Base-by-base conservation (phyloP, 495 filamentous ascomycete genomes). In the Penicillium arizonense region DNA sequence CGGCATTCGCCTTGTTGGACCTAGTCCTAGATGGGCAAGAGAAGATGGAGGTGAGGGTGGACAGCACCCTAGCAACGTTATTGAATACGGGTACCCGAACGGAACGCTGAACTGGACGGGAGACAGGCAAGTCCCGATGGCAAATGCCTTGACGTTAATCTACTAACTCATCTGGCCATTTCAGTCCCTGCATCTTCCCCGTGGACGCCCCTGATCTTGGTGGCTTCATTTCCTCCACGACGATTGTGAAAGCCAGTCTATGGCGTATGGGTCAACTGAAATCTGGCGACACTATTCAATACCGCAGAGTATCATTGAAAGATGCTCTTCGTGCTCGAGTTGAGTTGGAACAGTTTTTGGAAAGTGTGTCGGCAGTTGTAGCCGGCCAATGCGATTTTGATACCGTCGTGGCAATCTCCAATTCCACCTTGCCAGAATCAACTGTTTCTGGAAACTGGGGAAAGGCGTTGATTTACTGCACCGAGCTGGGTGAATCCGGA, bases 211-310 rank as follows among this genome's bases (percentile, higher is more conserved):
- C 83, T 3, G 79, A 84, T 45, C 75, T 86, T 34, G 83, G 83
- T 13, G 82, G 82, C 2, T 82, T 87, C 46, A 58, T 84, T 0
- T 80, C 71, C 21, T 76, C 68, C 8, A 77, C 75, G 3, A 84
- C 81, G 0, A 71, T 83, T 13, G 73, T 82, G 32, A 74, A 73
- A 35, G 82, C 72, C 7, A 80, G 83, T 26, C 62, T 78, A 23
- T 85, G 81, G 80, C 79, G 80, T 62, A 43, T 87, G 9, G 83
- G 83, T 0, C 82, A 85, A 62, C 64, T 87, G 11, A 81, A 78
- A 49, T 74, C 82, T 16, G 83, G 83, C n/a, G 76, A 83, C 56
- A 77, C 72, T 5, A 61, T 83, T 14, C 66, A 69, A 28, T 79
- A 78, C 50, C 60, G 61, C 20, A 60, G 67, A 14, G 73, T 78